These are phyloP conservation scores for Puccinia polysora DNA, from an alignment of 1,284 basidiomycete species.

Conservation along the genomic window DNA sequence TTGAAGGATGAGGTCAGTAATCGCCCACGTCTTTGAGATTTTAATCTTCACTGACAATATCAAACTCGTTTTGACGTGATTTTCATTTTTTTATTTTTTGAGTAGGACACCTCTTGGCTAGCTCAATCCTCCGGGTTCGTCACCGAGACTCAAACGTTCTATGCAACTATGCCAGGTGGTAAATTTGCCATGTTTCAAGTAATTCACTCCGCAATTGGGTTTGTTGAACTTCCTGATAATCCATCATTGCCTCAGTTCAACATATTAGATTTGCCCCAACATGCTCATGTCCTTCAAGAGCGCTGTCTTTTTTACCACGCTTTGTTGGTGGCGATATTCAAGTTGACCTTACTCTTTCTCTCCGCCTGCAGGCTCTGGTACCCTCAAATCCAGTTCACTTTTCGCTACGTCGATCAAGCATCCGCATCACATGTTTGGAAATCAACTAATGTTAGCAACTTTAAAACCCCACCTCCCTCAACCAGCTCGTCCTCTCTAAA, in stretches of 20 bases:
- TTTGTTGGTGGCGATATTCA: no score
- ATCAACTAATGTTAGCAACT: constrained; percentile 80
- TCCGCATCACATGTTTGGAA: constrained; percentile 78
- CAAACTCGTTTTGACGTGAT: background rate
- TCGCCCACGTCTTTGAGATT: background rate
- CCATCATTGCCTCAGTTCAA: background rate
- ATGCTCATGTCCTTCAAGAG: background rate
- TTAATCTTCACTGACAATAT: constrained; percentile 2
- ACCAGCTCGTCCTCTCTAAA: constrained; percentile 53
- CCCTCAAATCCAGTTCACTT: constrained; percentile 91
- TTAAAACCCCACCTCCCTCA: constrained; percentile 67
- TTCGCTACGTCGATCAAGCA: constrained; percentile 78
- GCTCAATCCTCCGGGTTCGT: constrained; percentile 71
- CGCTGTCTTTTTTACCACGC: background rate
- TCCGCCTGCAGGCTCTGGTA: constrained; percentile 68
- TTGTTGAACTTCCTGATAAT: constrained; percentile 53
- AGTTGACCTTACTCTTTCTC: background rate
- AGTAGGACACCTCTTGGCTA: constrained; percentile 73
- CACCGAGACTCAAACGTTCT: constrained; percentile 89
- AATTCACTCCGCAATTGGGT: constrained; percentile 94
- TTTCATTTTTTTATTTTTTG: background rate
- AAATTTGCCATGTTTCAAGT: constrained; percentile 79
- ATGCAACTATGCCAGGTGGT: constrained; percentile 77
- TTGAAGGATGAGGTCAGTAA: constrained; percentile 22
- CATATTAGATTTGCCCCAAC: constrained; percentile 12